These are phyloP conservation scores for Cladophialophora chaetospira DNA, from an alignment of 2,329 filamentous ascomycete genomes.

Conservation along the genomic window DNA sequence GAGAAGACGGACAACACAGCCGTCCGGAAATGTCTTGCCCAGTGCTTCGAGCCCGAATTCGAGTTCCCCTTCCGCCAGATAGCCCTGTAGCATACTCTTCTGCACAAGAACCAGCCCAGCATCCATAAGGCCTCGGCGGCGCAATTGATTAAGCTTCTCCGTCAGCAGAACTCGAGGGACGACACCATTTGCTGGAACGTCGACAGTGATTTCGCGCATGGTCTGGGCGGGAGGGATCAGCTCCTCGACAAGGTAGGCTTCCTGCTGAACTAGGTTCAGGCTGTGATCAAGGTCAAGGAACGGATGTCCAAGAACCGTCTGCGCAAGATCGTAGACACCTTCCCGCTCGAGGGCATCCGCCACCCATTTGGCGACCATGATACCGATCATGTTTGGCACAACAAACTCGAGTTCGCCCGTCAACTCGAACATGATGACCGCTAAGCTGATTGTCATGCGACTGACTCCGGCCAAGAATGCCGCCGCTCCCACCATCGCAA, in stretches of 20 bases:
- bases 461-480: conserved; percentile 62
- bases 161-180: conserved; percentile 47
- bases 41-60: conserved; percentile 53
- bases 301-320: conserved; percentile 60
- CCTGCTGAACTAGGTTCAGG: conserved; percentile 45
- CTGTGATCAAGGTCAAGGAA: conserved; percentile 56
- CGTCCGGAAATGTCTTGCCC: conserved; percentile 8
- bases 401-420: conserved; percentile 62
- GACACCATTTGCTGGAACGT: conserved; percentile 47
- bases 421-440: conserved; percentile 64
- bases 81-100: conserved; percentile 54
- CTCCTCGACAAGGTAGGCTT: conserved; percentile 45
- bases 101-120: conserved; percentile 59
- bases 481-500: conserved; percentile 62
- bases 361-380: conserved; percentile 61
- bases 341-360: conserved; percentile 57
- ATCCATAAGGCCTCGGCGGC: conserved; percentile 57
- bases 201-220: conserved; percentile 59
- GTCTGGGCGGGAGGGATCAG: conserved; percentile 57
- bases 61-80: conserved; percentile 57
- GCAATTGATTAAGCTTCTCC: conserved; percentile 51
- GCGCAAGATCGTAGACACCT: conserved; percentile 62
- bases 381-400: conserved; percentile 61
- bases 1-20: conserved; percentile 24
- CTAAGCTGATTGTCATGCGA: conserved; percentile 60